Evolutionary conservation across 345 rosid species (phyloP), one percentile per base, ranked within the genome.

Genomic region (Triadica sebifera): DNA sequence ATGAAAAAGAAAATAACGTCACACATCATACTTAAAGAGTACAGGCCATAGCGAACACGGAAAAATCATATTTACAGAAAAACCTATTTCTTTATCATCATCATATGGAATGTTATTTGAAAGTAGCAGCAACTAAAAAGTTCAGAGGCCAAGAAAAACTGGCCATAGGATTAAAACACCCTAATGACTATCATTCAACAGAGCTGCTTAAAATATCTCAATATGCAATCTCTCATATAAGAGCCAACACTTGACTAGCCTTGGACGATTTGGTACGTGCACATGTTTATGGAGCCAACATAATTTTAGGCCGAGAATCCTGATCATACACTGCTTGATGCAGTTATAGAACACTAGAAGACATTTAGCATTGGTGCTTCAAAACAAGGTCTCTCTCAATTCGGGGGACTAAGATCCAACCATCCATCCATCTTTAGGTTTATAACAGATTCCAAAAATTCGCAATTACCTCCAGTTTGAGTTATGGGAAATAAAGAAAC

Each of bases 401-500:
- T 20, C 51, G 65, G 34, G 72, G 70, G 38, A 53, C 60, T 47
- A 49, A 75, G 70, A 15, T 4, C 29, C 16, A 19, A 65, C 67
- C 16, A 19, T 69, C 67, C 62, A 29, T 69, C 62, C 70, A 69
- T 5, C 20, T 67, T 20, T 2, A 29, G 22, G 37, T 41, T 43
- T 25, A 43, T 65, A 59, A 10, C 45, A 7, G 52, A n/a, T 47
- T 12, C 22, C 8, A 0, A 19, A 12, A 34, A 60, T 52, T 50
- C 49, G 9, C 59, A 34, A 16, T 72, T 66, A 75, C 62, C 81
- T 73, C 65, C 75, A 58, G 69, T 62, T 77, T 13, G 84, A 63
- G 45, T 80, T 84, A 65, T 89, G 87, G 29, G 91, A 80, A 19
- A 84, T 61, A 67, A 93, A 93, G 89, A 91, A 93, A 56, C 71